phyloP scores from a whole-genome alignment of 2,329 filamentous ascomycete genomes.

The Neurospora sp. region DNA sequence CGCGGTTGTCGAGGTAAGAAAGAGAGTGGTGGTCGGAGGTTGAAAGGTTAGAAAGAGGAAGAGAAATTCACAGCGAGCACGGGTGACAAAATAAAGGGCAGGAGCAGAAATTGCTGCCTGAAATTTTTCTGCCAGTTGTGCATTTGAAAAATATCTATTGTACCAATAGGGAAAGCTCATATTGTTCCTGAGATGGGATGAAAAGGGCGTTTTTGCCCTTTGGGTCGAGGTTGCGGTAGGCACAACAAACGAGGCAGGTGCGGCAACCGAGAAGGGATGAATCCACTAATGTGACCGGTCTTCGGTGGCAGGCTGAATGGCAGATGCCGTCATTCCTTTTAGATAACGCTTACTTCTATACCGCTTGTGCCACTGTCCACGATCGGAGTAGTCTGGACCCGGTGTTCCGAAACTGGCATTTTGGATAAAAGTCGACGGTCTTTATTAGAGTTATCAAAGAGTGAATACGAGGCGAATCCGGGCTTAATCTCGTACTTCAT shows the following conservation, averaged over 20 bases:
- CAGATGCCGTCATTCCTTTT: neutral
- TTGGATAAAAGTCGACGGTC: too few species aligned
- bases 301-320: neutral
- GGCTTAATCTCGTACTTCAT: too few species aligned
- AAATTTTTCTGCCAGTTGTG: neutral
- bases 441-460: too few species aligned
- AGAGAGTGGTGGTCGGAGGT: neutral
- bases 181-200: neutral
- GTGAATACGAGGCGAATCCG: too few species aligned
- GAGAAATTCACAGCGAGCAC: neutral
- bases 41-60: neutral
- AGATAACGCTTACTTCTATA: neutral
- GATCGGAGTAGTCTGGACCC: too few species aligned
- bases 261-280: neutral
- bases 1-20: neutral
- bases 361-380: neutral
- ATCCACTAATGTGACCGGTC: neutral
- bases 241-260: neutral
- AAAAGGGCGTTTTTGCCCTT: neutral
- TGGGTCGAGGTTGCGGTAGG: neutral
- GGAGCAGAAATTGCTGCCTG: neutral
- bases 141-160: neutral
- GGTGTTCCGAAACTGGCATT: too few species aligned
- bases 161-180: neutral
- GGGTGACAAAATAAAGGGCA: neutral